Evolutionary conservation across 257 asterid genomes (phyloP).

Genomic region (Solanum phureja): DNA sequence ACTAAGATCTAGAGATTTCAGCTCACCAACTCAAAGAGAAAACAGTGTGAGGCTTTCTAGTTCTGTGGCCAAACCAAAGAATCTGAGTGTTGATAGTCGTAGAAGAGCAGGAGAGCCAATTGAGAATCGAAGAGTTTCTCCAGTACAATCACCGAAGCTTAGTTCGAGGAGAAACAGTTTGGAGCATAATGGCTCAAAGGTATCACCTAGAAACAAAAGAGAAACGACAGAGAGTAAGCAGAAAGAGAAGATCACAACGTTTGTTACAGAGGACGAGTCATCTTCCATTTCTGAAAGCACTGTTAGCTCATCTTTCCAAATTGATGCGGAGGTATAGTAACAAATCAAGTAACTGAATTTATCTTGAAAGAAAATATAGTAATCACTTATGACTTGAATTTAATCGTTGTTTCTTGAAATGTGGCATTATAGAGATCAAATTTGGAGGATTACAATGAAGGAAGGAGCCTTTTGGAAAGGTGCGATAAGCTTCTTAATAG

Average conservation of each 20-base stretch:
- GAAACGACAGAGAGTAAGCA: constrained; percentile 24
- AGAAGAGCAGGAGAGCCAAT: constrained; percentile 32
- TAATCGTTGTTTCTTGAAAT: not conserved
- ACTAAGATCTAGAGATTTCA: constrained; percentile 29
- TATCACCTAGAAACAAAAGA: constrained; percentile 44
- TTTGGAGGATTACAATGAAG: constrained; percentile 58
- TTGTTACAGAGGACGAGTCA: constrained; percentile 57
- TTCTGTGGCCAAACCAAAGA: constrained; percentile 44
- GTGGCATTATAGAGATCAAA: constrained; percentile 42
- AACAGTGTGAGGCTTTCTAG: constrained; percentile 38
- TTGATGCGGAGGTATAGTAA: constrained; percentile 61
- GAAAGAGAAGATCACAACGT: constrained; percentile 38
- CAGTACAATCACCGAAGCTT: constrained; percentile 58
- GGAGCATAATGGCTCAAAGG: constrained; percentile 24
- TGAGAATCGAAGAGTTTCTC: constrained; percentile 43
- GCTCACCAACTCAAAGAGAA: constrained; percentile 34
- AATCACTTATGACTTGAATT: not conserved
- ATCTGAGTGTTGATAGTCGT: constrained; percentile 46
- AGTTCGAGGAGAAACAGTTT: constrained; percentile 30
- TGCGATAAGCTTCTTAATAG: constrained; percentile 88
- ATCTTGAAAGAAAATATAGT: not conserved
- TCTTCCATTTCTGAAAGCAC: constrained; percentile 76
- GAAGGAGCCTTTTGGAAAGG: constrained; percentile 66
- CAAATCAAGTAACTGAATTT: not conserved
- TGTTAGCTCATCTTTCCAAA: constrained; percentile 45